These are phyloP conservation scores for Cercophora scortea DNA, from an alignment of 495 filamentous ascomycete species.

Conservation along the genomic window DNA sequence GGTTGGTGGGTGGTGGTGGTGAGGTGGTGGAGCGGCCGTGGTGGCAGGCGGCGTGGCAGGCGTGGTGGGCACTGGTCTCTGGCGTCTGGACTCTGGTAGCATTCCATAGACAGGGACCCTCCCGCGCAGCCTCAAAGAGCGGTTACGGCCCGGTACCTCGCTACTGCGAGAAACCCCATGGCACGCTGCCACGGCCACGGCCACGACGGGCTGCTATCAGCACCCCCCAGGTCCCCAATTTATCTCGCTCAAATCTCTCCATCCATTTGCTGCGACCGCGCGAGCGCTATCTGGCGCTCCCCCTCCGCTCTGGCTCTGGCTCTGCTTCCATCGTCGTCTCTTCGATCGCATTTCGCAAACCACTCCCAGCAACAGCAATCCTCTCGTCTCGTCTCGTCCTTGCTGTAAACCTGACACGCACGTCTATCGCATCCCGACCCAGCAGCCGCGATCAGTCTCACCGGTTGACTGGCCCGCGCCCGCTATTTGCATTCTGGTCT, in stretches of 20 bases:
- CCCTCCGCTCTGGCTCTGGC: background rate
- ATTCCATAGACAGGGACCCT: slow-evolving; percentile 17
- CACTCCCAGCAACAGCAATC: background rate
- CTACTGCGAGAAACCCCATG: slow-evolving; percentile 8
- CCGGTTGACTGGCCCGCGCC: too few relatives aligned
- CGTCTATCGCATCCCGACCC: too few relatives aligned
- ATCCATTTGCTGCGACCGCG: slow-evolving; percentile 3
- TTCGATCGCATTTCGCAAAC: background rate
- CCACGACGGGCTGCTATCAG: slow-evolving; percentile 11
- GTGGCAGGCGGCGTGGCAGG: too few relatives aligned
- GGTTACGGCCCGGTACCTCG: slow-evolving; percentile 11
- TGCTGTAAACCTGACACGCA: too few relatives aligned
- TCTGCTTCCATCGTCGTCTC: background rate
- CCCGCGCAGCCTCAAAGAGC: slow-evolving; percentile 2
- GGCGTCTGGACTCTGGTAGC: background rate
- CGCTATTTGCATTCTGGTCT: too few relatives aligned
- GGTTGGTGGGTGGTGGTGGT: too few relatives aligned
- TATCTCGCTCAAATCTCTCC: slow-evolving; percentile 25
- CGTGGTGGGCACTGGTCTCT: too few relatives aligned
- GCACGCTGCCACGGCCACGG: background rate
- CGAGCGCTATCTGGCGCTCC: slow-evolving; percentile 19
- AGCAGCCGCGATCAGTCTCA: too few relatives aligned
- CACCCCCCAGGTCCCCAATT: slow-evolving; percentile 16
- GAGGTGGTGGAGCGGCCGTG: too few relatives aligned
- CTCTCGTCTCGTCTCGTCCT: too few relatives aligned